Evolutionary conservation across 768 basidiomycete genomes (phyloP).

Genomic region (Cantharellus anzutake): DNA sequence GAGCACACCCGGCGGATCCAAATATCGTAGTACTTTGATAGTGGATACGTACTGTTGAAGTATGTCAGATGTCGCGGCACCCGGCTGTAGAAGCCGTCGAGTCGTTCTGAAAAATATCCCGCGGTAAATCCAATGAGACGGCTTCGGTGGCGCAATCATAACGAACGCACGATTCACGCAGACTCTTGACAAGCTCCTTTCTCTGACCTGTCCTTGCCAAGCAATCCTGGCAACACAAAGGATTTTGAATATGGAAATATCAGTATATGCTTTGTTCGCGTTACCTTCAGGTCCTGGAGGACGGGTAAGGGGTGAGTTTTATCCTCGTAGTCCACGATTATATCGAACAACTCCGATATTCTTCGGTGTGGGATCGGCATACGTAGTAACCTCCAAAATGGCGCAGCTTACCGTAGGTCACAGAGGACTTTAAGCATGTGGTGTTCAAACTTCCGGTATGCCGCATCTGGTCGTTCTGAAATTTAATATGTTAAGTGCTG

Average conservation of each 20-base stretch:
- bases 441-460: constrained; percentile 75
- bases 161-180: constrained; percentile 55
- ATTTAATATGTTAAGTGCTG: constrained; percentile 10
- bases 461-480: constrained; percentile 43
- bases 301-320: constrained; percentile 59
- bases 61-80: constrained; percentile 85
- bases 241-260: constrained; percentile 1
- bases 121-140: constrained; percentile 4
- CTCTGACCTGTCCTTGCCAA: constrained; percentile 67
- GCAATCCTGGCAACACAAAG: constrained; percentile 32
- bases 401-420: constrained; percentile 45
- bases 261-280: background rate
- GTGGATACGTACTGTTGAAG: constrained; percentile 79
- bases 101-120: constrained; percentile 36
- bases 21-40: constrained; percentile 72
- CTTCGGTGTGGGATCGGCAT: constrained; percentile 25
- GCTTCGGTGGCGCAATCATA: background rate
- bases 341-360: constrained; percentile 74
- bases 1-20: constrained; percentile 86
- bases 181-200: constrained; percentile 46
- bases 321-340: constrained; percentile 68
- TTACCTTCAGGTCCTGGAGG: constrained; percentile 67
- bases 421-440: constrained; percentile 84
- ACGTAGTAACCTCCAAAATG: background rate
- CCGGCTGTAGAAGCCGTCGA: constrained; percentile 83